Base-by-base conservation (phyloP, 2,329 filamentous ascomycete genomes). In the Trichoderma atroviride region DNA sequence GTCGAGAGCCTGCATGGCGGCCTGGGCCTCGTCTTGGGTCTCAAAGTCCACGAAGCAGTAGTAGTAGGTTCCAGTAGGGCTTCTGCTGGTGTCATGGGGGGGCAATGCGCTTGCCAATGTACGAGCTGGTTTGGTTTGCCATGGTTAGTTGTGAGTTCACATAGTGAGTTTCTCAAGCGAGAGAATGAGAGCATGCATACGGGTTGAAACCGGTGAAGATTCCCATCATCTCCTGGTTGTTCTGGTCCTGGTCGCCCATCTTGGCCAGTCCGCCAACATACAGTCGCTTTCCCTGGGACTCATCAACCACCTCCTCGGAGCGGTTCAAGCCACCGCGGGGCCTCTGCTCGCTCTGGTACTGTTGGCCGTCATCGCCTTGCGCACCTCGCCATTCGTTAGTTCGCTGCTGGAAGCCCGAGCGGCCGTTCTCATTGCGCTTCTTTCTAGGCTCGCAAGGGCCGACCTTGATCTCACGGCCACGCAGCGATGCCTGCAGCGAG, bases 11-110 rank as follows among this genome's bases (percentile, higher is more conserved):
- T 72, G 74, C 1, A 87, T 81, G 27, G 87, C 88, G 11, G 78
- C 78, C 40, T 83, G 40, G 19, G 87, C 87, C 71, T 90, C 85
- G 64, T 88, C 83, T 0, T 79, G 75, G 6, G 82, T 86, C 59
- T 80, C 81, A 68, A 91, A 84, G 73, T 91, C 88, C n/a, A 91
- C 86, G 70, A 91, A 91, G 73, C 87, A 87, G 77, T 88, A 91
- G 78, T 90, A 86, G 74, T 88, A 83, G 71, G 87, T 84, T 35
- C 86, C 87, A 0, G 82, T 80, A 52, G 82, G 81, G n/a, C 80
- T 77, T 31, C 80, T 81, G 69, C 83, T 89, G 74, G 78, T 87
- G 74, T 81, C 88, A 75, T 83, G 88, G 71, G 84, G 84, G 87
- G 58, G 84, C 89, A 81, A 86, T 90, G 22, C 84, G 79, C 73